phyloP scores from a whole-genome alignment of 2,329 filamentous ascomycete species.

The Leptographium galeiforme region DNA sequence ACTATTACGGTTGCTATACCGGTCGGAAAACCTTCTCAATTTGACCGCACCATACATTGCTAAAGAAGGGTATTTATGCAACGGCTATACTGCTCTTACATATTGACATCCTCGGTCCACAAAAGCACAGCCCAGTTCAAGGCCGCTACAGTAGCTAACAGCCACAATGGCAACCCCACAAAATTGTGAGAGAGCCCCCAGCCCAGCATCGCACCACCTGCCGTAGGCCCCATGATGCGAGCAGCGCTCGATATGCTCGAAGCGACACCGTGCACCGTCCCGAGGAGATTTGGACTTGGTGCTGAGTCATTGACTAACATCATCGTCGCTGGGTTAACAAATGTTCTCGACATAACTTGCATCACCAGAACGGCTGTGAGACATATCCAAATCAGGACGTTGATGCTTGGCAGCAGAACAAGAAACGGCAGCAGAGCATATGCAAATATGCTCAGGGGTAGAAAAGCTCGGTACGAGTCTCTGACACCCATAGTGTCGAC shows the following conservation, averaged over 20 bases:
- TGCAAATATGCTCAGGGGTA: not conserved
- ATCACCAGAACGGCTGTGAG: not conserved
- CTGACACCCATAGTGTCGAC: not conserved
- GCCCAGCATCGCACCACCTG: not conserved
- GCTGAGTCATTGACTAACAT: conserved; percentile 1
- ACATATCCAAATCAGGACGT: not conserved
- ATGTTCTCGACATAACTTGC: not conserved
- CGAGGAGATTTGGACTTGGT: not conserved
- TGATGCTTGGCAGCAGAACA: not conserved
- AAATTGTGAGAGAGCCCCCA: not conserved
- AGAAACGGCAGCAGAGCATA: not conserved
- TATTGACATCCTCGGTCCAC: not conserved
- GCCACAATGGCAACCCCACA: not conserved
- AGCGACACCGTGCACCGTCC: not conserved
- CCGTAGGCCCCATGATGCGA: not conserved
- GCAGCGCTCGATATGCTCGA: not conserved
- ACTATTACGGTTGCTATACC: too few relatives aligned
- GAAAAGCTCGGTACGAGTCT: not conserved
- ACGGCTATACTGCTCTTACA: not conserved
- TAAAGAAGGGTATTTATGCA: too few relatives aligned
- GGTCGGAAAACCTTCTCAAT: too few relatives aligned
- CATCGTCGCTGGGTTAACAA: conserved; percentile 1
- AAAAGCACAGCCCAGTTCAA: not conserved
- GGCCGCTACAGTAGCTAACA: not conserved
- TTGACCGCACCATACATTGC: too few relatives aligned